Percentiles rank a stretch among this genome's conserved stretches.
phyloP scores from a whole-genome alignment of 306 rosid genomes.

The Prunus davidiana region DNA sequence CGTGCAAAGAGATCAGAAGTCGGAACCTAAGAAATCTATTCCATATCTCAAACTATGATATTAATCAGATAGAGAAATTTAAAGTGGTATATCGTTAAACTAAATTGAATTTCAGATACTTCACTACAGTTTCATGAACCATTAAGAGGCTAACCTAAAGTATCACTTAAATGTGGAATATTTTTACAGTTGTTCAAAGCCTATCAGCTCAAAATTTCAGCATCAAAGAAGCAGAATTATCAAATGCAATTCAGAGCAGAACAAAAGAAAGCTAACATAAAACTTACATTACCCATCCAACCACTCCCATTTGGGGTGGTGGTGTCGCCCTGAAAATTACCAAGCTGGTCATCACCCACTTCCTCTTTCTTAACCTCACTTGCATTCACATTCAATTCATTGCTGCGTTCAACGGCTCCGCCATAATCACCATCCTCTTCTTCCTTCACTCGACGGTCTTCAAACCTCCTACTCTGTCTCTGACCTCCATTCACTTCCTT shows the following conservation, averaged over 20 bases:
- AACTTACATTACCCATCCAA: constrained; percentile 55
- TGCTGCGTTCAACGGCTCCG: neutral
- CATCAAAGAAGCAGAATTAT: neutral
- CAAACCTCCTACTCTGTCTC: constrained; percentile 58
- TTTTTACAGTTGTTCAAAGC: neutral
- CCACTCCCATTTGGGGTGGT: constrained; percentile 40
- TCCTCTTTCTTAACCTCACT: constrained; percentile 36
- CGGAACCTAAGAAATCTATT: neutral
- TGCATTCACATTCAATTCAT: constrained; percentile 1
- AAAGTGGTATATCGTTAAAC: neutral
- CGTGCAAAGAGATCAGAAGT: neutral
- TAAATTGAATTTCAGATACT: neutral
- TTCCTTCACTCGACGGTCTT: constrained; percentile 41
- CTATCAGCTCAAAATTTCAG: neutral
- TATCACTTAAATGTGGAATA: neutral
- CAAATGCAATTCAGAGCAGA: neutral
- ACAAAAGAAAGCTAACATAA: neutral
- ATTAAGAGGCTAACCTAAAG: neutral
- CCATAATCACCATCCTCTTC: constrained; percentile 12
- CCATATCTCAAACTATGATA: neutral
- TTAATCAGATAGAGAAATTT: neutral
- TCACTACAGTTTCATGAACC: neutral
- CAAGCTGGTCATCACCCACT: constrained; percentile 23
- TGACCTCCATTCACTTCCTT: constrained; percentile 34
- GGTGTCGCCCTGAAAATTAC: constrained; percentile 29